These are phyloP conservation scores for Jackrogersella multiformis DNA, from an alignment of 495 filamentous ascomycete species.

Conservation along the genomic window DNA sequence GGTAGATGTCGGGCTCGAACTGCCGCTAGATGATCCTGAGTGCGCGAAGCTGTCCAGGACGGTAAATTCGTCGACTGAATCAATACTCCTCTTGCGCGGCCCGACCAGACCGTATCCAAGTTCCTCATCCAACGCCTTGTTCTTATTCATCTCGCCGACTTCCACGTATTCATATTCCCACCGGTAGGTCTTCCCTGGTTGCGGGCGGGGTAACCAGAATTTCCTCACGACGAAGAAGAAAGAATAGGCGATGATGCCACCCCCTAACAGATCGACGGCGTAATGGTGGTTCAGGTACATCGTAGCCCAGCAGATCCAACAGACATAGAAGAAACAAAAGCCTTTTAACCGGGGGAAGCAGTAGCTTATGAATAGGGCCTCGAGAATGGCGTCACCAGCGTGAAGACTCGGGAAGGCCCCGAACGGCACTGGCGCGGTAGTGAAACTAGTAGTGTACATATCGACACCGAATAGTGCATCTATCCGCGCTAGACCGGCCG, in stretches of 20 bases:
- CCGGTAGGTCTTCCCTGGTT: conserved; percentile 82
- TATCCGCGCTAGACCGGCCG: conserved; percentile 87
- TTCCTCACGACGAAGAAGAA: conserved; percentile 82
- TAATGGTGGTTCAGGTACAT: conserved; percentile 98
- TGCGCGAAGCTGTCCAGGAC: conserved; percentile 39
- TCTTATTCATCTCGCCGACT: conserved; percentile 61
- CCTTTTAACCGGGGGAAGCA: conserved; percentile 82
- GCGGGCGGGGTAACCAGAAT: conserved; percentile 81
- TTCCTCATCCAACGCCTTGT: conserved; percentile 52
- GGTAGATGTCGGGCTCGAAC: conserved; percentile 25
- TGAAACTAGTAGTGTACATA: conserved; percentile 90
- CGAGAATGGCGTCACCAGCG: conserved; percentile 83
- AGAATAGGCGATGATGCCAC: conserved; percentile 79
- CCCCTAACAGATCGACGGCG: conserved; percentile 89
- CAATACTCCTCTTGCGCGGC: conserved; percentile 21
- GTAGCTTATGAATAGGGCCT: conserved; percentile 91
- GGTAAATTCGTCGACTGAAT: conserved; percentile 28
- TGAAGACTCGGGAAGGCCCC: conserved; percentile 94
- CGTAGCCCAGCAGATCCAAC: conserved; percentile 98
- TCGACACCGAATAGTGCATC: conserved; percentile 89
- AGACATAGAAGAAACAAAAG: conserved; percentile 79
- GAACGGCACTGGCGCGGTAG: conserved; percentile 88
- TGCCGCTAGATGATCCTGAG: conserved; percentile 34
- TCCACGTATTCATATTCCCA: conserved; percentile 98
- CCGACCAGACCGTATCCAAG: conserved; percentile 40